A percentile compares a stretch with the other conserved stretches of the same genome.
Conservation (phyloP, 2,329 filamentous ascomycete genomes). For the Diaporthe longicolla region DNA sequence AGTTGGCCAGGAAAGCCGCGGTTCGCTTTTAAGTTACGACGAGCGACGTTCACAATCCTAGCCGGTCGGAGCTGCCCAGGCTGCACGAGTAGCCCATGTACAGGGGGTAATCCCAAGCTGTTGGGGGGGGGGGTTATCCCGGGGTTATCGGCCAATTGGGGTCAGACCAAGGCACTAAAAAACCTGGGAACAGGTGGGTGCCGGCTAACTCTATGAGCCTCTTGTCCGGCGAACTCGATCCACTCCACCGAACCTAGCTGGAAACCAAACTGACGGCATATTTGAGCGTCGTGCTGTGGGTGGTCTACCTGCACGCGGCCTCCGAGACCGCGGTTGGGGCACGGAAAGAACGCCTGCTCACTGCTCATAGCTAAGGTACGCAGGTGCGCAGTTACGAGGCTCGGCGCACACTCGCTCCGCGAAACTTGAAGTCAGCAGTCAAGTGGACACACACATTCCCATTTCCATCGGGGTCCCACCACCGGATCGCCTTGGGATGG, state of each 20-base stretch:
- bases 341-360: background rate
- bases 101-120: background rate
- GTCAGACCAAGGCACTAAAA: constrained; percentile 13
- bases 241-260: constrained; percentile 26
- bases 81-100: constrained; percentile 13
- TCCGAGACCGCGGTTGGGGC: background rate
- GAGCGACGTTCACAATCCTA: constrained; percentile 27
- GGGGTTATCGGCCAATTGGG: constrained; percentile 23
- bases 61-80: constrained; percentile 28
- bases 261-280: constrained; percentile 14
- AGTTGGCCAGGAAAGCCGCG: constrained; percentile 35
- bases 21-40: constrained; percentile 35
- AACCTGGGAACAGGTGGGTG: constrained; percentile 17
- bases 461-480: background rate
- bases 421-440: constrained; percentile 5
- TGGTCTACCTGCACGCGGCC: background rate
- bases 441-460: background rate
- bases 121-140: background rate
- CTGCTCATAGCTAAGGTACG: background rate
- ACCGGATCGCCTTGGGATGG: constrained; percentile 19
- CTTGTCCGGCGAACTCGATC: constrained; percentile 27
- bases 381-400: background rate
- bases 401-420: constrained; percentile 23
- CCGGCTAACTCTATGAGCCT: constrained; percentile 31
- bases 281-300: background rate